Base-by-base conservation (phyloP, 192 early-diverging fungal genomes). In the Chytriomyces sp. region DNA sequence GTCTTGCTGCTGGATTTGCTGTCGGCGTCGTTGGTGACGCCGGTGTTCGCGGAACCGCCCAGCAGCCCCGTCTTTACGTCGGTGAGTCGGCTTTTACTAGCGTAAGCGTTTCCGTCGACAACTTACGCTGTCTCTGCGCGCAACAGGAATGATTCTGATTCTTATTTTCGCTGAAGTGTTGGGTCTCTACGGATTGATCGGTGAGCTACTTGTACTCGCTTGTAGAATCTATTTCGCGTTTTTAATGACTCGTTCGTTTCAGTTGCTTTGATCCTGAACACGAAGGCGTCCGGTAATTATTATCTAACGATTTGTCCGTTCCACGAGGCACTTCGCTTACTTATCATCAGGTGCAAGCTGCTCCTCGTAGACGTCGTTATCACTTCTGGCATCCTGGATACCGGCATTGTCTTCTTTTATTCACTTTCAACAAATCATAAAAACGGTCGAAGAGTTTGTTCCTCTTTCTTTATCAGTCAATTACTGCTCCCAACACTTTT, bases 161-260 rank as follows among this genome's bases (percentile, higher is more conserved):
- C 89, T 99, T 55, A 99, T 99, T 89, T 99, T 99, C 78, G 94
- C 96, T 68, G 98, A 99, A 86, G 98, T 99, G 6, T 85, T 99
- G 77, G 85, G 81, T 60, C 66, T 84, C 49, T 96, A 68, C 89
- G 93, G 77, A 91, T 92, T 83, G 39, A 82, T 82, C 73, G 68
- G 70, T 61, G 36, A 6, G 40, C 40, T 19, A 1, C 2, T 44
- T 31, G 10, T 65, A 3, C 52, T 40, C 22, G 19, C 57, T 22
- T 72, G n/a, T n/a, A n/a, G n/a, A n/a, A 33, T 22, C 1, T 63
- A 37, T 19, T 8, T 25, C 17, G 2, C 34, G n/a, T 26, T 36
- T 12, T 0, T 14, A 25, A n/a, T n/a, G n/a, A n/a, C n/a, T n/a
- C n/a, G n/a, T 38, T 62, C 17, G 19, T 8, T 37, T 8, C 93